phyloP scores from a whole-genome alignment of 1,139 yeast species.

The Meyerozyma carpophila region DNA sequence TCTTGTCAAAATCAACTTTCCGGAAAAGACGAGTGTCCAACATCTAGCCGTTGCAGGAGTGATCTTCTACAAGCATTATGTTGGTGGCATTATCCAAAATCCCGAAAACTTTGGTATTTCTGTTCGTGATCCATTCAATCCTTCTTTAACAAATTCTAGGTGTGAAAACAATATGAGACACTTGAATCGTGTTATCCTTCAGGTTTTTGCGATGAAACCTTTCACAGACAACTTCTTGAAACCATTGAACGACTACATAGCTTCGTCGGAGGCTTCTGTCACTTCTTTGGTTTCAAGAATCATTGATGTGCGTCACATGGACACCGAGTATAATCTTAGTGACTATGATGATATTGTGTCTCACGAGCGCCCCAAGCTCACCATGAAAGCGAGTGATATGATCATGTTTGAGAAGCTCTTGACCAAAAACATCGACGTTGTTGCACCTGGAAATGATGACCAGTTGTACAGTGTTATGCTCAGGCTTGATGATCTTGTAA shows the following conservation, averaged over 20 bases:
- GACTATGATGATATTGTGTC: constrained; percentile 70
- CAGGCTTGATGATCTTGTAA: constrained; percentile 29
- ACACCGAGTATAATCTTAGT: constrained; percentile 54
- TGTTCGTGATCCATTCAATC: constrained; percentile 24
- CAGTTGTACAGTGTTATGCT: constrained; percentile 44
- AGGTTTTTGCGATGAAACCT: constrained; percentile 61
- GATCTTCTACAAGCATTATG: constrained; percentile 56
- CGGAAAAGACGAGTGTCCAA: constrained; percentile 47
- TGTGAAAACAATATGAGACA: constrained; percentile 50
- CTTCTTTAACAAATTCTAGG: constrained; percentile 18
- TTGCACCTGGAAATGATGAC: constrained; percentile 51
- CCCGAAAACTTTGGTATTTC: constrained; percentile 62
- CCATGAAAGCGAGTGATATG: constrained; percentile 62
- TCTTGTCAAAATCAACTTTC: constrained; percentile 38
- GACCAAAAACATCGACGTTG: constrained; percentile 44
- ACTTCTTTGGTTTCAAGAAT: constrained; percentile 40
- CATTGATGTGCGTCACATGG: constrained; percentile 54
- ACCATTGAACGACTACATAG: constrained; percentile 72
- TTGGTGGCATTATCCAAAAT: constrained; percentile 58
- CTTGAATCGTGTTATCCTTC: constrained; percentile 57
- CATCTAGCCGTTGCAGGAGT: constrained; percentile 67
- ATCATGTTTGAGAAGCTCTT: constrained; percentile 56
- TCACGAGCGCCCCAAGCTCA: constrained; percentile 58
- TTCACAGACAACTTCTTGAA: constrained; percentile 71
- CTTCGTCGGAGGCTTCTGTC: constrained; percentile 42